phyloP scores from a whole-genome alignment of 2,329 filamentous ascomycete genomes.

The Paramyrothecium roridum region DNA sequence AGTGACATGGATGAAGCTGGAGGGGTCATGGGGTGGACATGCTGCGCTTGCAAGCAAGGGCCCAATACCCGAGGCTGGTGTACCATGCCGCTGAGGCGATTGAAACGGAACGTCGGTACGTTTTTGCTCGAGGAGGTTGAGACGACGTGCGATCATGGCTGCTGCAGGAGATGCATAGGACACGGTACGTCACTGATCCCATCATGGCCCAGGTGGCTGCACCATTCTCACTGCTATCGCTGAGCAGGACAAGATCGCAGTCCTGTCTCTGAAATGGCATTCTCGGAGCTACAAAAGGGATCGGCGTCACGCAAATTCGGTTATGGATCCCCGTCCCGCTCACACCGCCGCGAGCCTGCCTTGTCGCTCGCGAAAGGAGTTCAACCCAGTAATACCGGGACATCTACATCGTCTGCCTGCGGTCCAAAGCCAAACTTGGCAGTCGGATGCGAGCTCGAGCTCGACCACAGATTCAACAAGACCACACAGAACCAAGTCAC shows the following conservation, averaged over 20 bases:
- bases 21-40: constrained; percentile 38
- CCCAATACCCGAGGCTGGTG: constrained; percentile 55
- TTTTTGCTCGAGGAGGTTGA: constrained; percentile 31
- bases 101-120: constrained; percentile 26
- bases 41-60: constrained; percentile 48
- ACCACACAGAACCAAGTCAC: too few species aligned
- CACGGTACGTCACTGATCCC: background rate
- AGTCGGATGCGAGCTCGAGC: constrained; percentile 13
- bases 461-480: constrained; percentile 10
- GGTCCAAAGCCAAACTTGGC: constrained; percentile 2
- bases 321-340: constrained; percentile 21
- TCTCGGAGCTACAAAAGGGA: constrained; percentile 32
- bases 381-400: background rate
- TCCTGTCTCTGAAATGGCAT: constrained; percentile 31
- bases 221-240: background rate
- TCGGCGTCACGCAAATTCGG: constrained; percentile 33
- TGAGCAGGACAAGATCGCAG: constrained; percentile 25
- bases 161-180: constrained; percentile 43
- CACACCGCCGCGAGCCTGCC: constrained; percentile 24
- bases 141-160: constrained; percentile 48
- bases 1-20: background rate
- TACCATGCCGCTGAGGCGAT: constrained; percentile 29
- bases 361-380: constrained; percentile 17
- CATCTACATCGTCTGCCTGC: background rate
- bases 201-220: background rate